phyloP scores from a whole-genome alignment of 2,329 filamentous ascomycete genomes.

The Diaporthe sp. region DNA sequence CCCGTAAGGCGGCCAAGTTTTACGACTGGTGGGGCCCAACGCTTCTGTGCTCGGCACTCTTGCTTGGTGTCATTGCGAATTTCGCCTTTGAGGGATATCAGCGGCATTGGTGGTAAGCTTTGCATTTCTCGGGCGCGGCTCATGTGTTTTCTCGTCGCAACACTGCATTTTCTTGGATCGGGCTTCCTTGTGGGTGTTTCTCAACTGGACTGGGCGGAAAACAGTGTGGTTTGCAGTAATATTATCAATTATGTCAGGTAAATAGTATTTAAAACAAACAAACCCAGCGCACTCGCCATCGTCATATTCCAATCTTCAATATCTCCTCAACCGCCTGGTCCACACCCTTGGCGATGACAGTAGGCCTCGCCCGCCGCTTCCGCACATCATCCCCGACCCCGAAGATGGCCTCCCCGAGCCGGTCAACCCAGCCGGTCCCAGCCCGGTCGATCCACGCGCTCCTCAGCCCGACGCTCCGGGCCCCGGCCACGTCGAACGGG shows the following conservation, averaged over 20 bases:
- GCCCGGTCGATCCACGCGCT: constrained; percentile 75
- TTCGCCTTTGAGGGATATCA: constrained; percentile 82
- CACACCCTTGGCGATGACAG: constrained; percentile 63
- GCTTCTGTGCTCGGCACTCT: constrained; percentile 77
- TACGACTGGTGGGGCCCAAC: constrained; percentile 91
- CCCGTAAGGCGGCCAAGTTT: constrained; percentile 85
- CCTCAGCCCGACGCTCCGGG: constrained; percentile 68
- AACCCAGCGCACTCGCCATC: not conserved
- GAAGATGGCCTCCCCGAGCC: constrained; percentile 56
- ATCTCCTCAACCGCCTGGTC: constrained; percentile 63
- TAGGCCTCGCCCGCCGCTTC: constrained; percentile 56
- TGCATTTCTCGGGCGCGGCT: not conserved
- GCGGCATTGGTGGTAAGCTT: constrained; percentile 62
- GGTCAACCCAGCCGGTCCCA: constrained; percentile 73
- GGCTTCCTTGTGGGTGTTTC: not conserved
- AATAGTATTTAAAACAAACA: not conserved
- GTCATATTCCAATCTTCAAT: constrained; percentile 30
- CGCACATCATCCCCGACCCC: constrained; percentile 3
- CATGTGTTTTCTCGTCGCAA: not conserved
- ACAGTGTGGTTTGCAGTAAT: not conserved
- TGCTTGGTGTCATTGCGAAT: constrained; percentile 80
- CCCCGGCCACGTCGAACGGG: constrained; percentile 78
- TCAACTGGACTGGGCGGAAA: not conserved
- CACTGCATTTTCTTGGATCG: constrained; percentile 13
- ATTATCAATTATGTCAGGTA: constrained; percentile 19